A percentile compares a stretch with the other conserved stretches of the same genome.
These are phyloP conservation scores for Aeminium ludgeri DNA, from an alignment of 495 filamentous ascomycete genomes.

Conservation along the genomic window DNA sequence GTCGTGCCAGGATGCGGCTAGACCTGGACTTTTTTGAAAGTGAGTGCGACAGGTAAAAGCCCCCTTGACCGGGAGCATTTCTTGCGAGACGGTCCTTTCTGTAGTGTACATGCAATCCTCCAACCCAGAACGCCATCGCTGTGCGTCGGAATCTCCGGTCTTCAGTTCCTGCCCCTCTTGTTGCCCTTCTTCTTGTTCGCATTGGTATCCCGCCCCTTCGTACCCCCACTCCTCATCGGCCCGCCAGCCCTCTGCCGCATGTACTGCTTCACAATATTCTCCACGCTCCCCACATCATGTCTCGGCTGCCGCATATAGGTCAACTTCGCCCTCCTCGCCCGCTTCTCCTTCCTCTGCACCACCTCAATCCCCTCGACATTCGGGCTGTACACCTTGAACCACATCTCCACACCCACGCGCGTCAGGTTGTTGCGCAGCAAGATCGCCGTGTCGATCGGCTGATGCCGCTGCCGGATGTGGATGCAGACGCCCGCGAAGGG, in stretches of 20 bases:
- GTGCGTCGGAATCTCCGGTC: background rate
- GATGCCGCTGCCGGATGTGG: constrained; percentile 49
- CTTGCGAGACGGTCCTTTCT: no score
- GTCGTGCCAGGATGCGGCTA: no score
- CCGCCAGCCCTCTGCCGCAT: constrained; percentile 37
- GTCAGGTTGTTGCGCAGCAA: constrained; percentile 69
- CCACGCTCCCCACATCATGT: constrained; percentile 54
- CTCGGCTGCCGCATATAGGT: constrained; percentile 72
- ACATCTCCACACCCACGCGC: constrained; percentile 89
- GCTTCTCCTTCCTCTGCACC: constrained; percentile 66
- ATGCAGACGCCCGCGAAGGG: constrained; percentile 80
- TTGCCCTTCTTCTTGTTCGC: constrained; percentile 17
- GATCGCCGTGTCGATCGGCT: constrained; percentile 72
- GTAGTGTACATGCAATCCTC: no score
- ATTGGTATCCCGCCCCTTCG: constrained; percentile 18
- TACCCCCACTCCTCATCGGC: constrained; percentile 24
- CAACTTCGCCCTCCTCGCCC: constrained; percentile 72
- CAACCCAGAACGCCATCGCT: background rate
- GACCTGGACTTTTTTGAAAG: no score
- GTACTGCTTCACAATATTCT: constrained; percentile 55
- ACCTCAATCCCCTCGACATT: constrained; percentile 85
- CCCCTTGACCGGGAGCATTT: no score
- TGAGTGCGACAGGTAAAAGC: no score
- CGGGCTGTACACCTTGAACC: constrained; percentile 82
- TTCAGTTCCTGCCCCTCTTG: constrained; percentile 10